These are phyloP conservation scores for Exsudoporus floridanus DNA, from an alignment of 1,284 basidiomycete genomes.

Conservation along the genomic window DNA sequence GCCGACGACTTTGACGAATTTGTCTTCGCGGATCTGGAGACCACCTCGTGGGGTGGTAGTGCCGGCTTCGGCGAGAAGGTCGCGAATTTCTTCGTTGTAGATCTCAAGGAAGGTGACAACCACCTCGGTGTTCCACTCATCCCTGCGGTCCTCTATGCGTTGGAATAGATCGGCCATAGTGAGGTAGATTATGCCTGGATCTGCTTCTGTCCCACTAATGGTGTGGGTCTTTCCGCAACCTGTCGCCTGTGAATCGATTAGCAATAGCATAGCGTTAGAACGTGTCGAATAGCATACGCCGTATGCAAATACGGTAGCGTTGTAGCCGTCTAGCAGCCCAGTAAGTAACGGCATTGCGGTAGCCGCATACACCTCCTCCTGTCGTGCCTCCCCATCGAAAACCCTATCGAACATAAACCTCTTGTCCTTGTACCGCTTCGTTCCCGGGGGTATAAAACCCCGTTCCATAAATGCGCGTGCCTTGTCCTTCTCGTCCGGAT, in stretches of 20 bases:
- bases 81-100: constrained; percentile 98
- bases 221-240: constrained; percentile 98
- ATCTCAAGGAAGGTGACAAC: constrained; percentile 94
- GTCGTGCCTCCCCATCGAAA: constrained; percentile 75
- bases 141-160: constrained; percentile 79
- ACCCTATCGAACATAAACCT: constrained; percentile 96
- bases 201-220: constrained; percentile 83
- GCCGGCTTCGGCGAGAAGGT: constrained; percentile 81
- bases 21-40: constrained; percentile 90
- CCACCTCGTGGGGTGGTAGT: constrained; percentile 71
- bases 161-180: constrained; percentile 97
- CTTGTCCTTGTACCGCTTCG: constrained; percentile 88
- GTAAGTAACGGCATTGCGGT: constrained; percentile 83
- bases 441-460: constrained; percentile 80
- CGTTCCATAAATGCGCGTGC: constrained; percentile 74
- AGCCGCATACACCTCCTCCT: constrained; percentile 83
- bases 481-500: constrained; percentile 85
- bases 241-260: constrained; percentile 67
- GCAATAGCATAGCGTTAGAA: constrained; percentile 11
- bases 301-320: constrained; percentile 96
- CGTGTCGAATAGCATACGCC: constrained; percentile 64
- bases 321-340: constrained; percentile 89
- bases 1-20: constrained; percentile 85
- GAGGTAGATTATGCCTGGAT: constrained; percentile 92
- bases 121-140: constrained; percentile 82